phyloP scores from a whole-genome alignment of 1,284 basidiomycete species.

The Hypsizygus ulmarius region DNA sequence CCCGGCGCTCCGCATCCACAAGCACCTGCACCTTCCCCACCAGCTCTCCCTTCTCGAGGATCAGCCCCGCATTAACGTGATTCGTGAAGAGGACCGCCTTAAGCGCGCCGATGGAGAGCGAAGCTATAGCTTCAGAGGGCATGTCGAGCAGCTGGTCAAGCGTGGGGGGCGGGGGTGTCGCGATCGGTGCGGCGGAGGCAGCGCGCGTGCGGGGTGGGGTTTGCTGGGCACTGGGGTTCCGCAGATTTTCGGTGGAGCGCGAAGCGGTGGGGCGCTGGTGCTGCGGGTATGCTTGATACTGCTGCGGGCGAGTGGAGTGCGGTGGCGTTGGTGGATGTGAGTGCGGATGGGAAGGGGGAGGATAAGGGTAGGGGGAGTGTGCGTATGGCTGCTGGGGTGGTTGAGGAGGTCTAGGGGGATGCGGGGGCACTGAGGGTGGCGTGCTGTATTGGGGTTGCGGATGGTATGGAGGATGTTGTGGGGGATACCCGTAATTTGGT shows the following conservation, averaged over 20 bases:
- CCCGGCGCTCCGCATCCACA: constrained; percentile 62
- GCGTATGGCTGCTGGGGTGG: constrained; percentile 17
- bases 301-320: constrained; percentile 22
- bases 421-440: constrained; percentile 22
- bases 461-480: constrained; percentile 21
- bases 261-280: constrained; percentile 22
- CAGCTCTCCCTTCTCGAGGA: constrained; percentile 74
- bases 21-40: constrained; percentile 65
- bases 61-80: constrained; percentile 58
- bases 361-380: constrained; percentile 14
- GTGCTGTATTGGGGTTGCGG: constrained; percentile 23
- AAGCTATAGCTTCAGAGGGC: constrained; percentile 50
- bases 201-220: constrained; percentile 34
- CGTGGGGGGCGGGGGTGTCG: constrained; percentile 31
- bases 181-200: constrained; percentile 30
- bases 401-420: constrained; percentile 13
- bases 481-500: constrained; percentile 12
- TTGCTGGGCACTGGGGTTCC: constrained; percentile 18
- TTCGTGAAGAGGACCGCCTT: constrained; percentile 77
- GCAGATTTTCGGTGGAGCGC: constrained; percentile 21
- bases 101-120: constrained; percentile 62
- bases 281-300: constrained; percentile 13
- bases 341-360: constrained; percentile 12
- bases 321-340: constrained; percentile 21
- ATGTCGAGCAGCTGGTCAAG: constrained; percentile 67